A percentile compares a stretch with the other conserved stretches of the same genome.
These are phyloP conservation scores for Helicostylum pulchrum DNA, from an alignment of 192 early-diverging fungal genomes.

Conservation along the genomic window DNA sequence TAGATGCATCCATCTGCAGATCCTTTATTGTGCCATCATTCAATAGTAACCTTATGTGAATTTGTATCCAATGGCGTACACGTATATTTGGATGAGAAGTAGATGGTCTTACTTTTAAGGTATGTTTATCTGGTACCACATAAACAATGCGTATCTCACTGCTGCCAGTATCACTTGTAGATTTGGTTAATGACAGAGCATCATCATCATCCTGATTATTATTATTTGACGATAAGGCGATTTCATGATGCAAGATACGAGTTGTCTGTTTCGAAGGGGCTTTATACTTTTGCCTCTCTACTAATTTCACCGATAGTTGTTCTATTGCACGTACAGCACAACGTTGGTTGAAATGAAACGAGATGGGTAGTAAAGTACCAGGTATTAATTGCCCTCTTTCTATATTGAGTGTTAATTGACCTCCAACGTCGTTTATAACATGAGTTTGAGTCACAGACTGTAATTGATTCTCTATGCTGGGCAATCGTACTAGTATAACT, in stretches of 20 bases:
- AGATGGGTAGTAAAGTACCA: constrained; percentile 20
- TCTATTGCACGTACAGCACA: not conserved
- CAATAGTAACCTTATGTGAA: constrained; percentile 12
- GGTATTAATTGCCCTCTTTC: constrained; percentile 23
- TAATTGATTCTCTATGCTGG: constrained; percentile 8
- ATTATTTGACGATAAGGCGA: constrained; percentile 17
- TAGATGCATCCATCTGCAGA: constrained; percentile 17
- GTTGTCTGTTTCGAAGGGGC: constrained; percentile 25
- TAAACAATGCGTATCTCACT: constrained; percentile 18
- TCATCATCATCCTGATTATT: too few relatives aligned
- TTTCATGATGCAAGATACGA: constrained; percentile 31
- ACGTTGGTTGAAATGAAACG: constrained; percentile 12
- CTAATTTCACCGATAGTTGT: constrained; percentile 23
- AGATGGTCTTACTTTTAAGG: constrained; percentile 23
- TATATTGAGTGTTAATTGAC: constrained; percentile 12
- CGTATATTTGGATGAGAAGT: constrained; percentile 25
- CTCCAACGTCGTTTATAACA: not conserved
- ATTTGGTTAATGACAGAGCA: not conserved
- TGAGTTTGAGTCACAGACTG: constrained; percentile 18
- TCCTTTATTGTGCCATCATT: constrained; percentile 20
- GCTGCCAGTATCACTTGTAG: not conserved
- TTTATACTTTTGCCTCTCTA: constrained; percentile 28
- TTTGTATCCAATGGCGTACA: constrained; percentile 33
- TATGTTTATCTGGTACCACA: constrained; percentile 22
- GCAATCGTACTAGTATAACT: constrained; percentile 20